Conservation (phyloP, 805 yeast species). For the Clavispora fructus region DNA sequence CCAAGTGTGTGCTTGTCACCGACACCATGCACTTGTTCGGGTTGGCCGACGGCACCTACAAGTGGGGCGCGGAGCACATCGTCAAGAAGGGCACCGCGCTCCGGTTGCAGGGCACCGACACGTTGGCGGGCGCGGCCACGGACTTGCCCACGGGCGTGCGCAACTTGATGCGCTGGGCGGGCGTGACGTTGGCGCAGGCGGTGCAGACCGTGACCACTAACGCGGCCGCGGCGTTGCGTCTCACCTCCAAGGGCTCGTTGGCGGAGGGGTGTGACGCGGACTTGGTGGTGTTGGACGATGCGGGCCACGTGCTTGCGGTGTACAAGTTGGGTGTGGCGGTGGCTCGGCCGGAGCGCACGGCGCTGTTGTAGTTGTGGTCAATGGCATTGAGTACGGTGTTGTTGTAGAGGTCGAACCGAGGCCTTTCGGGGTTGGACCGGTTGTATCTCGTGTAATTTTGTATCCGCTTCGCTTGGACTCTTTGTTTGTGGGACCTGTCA, state of each 20-base stretch:
- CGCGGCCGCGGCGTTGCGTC: slow-evolving; percentile 46
- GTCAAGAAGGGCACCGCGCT: slow-evolving; percentile 44
- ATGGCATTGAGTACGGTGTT: too few species aligned
- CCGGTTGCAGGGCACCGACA: slow-evolving; percentile 47
- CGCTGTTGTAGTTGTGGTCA: too few species aligned
- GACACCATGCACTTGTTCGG: slow-evolving; percentile 59
- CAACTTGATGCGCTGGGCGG: slow-evolving; percentile 48
- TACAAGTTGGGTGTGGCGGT: slow-evolving; percentile 42
- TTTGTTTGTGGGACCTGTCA: too few species aligned
- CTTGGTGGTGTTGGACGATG: slow-evolving; percentile 39
- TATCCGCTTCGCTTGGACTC: too few species aligned
- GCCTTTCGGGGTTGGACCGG: too few species aligned
- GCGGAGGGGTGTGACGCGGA: slow-evolving; percentile 54
- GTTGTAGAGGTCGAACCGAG: too few species aligned
- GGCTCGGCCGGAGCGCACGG: not conserved
- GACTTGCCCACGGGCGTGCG: slow-evolving; percentile 46
- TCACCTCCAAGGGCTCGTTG: slow-evolving; percentile 46
- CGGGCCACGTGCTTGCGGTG: slow-evolving; percentile 43
- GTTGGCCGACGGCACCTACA: slow-evolving; percentile 50
- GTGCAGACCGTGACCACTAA: slow-evolving; percentile 51
- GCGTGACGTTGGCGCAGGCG: slow-evolving; percentile 46
- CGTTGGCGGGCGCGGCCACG: slow-evolving; percentile 61
- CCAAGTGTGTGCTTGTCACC: slow-evolving; percentile 51
- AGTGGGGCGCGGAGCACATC: slow-evolving; percentile 46
- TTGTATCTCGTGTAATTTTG: too few species aligned